Evolutionary conservation across 257 asterid genomes (phyloP).

Genomic region (Capsicum rhomboideum): DNA sequence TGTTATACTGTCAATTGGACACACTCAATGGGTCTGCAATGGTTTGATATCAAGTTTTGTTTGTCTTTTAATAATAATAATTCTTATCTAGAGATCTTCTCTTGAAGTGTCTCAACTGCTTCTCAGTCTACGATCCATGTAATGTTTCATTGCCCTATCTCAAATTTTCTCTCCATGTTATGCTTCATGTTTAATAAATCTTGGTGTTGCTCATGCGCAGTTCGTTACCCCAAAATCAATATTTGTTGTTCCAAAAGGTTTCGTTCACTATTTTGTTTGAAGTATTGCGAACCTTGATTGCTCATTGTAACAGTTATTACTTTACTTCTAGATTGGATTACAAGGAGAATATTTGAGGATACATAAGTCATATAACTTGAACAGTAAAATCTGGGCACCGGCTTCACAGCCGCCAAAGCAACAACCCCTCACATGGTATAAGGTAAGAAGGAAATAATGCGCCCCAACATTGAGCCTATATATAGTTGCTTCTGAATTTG

Average conservation of each 20-base stretch:
- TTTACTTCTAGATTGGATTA: slow-evolving; percentile 58
- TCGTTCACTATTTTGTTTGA: neutral
- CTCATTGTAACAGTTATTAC: neutral
- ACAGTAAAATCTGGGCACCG: slow-evolving; percentile 52
- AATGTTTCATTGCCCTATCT: neutral
- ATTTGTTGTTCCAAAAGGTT: neutral
- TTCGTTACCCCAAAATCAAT: neutral
- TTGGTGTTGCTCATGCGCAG: neutral
- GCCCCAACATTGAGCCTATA: neutral
- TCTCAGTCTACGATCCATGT: neutral
- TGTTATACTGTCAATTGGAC: neutral
- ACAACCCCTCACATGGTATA: slow-evolving; percentile 93
- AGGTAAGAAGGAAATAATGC: slow-evolving; percentile 34
- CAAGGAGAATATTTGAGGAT: slow-evolving; percentile 61
- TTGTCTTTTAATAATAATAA: neutral
- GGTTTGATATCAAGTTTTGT: neutral
- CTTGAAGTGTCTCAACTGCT: neutral
- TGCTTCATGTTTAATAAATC: neutral
- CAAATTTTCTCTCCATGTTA: neutral
- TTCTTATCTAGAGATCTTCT: neutral
- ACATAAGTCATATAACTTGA: slow-evolving; percentile 34
- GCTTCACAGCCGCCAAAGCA: slow-evolving; percentile 61
- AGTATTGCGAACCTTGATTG: neutral
- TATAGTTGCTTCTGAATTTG: neutral
- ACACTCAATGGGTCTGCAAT: neutral